Base-by-base conservation (phyloP, 352 stramenopile species). In the Phytophthora agathidicida region DNA sequence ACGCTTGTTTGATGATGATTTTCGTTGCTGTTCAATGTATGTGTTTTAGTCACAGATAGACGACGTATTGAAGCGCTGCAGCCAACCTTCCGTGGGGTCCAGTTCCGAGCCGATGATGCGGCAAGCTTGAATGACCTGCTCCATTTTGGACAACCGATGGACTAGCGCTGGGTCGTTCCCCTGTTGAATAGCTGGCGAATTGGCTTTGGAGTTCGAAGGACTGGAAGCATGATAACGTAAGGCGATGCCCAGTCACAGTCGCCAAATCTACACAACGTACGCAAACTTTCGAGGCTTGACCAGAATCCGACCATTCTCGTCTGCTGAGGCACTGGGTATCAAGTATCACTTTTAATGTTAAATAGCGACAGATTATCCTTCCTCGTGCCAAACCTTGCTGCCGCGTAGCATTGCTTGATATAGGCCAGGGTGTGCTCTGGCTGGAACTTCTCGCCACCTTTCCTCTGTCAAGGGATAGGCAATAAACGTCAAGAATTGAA, bases 331-430 rank as follows among this genome's bases (percentile, higher is more conserved):
- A 50, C 86, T 94, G 26, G 28, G 23, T 20, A 36, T 9, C 23
- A 47, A 28, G 19, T 62, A 33, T 24, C 2, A 61, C 16, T 30
- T 2, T 44, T 13, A 48, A 11, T 27, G 2, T 16, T 16, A 33
- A 31, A 41, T 8, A 16, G 5, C 14, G 13, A n/a, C n/a, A n/a
- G n/a, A 33, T 19, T 10, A 23, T 7, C 11, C 7, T 3, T 1
- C 3, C 14, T 43, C n/a, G 8, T 23, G 10, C 45, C 43, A 10
- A 56, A 92, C 76, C 81, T 93, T 4, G 89, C 86, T 13, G 86
- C 84, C 13, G 85, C 80, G 60, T 96, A 96, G 71, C 86, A 95
- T 51, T 94, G 86, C 56, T 93, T 93, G 60, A 96, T 91, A 49
- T 92, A 95, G 20, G 73, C 47, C 46, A 91, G 62, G 2, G 88